These are phyloP conservation scores for Amyloporia xantha DNA, from an alignment of 768 basidiomycete species.

Conservation along the genomic window DNA sequence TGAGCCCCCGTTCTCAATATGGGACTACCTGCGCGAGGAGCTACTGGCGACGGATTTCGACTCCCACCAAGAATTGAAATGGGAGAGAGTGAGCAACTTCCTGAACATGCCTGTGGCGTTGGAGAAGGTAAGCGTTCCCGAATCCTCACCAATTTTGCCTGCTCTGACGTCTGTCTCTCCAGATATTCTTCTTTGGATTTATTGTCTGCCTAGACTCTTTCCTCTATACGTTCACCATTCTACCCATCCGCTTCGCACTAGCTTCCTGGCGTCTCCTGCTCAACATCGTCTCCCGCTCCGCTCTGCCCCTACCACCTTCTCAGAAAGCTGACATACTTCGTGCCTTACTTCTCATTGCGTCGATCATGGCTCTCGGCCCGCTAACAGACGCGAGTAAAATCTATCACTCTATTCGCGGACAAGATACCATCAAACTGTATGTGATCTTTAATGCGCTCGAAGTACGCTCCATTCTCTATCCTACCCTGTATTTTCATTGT, in stretches of 20 bases:
- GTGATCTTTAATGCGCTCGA: constrained; percentile 99
- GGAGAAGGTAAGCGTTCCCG: constrained; percentile 61
- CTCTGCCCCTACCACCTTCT: constrained; percentile 63
- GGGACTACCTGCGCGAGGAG: constrained; percentile 90
- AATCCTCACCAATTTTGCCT: neutral
- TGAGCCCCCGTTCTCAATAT: constrained; percentile 66
- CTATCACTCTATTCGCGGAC: constrained; percentile 94
- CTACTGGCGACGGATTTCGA: constrained; percentile 90
- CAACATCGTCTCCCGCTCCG: constrained; percentile 39
- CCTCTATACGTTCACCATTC: constrained; percentile 95
- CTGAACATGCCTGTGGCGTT: constrained; percentile 86
- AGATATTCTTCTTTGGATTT: constrained; percentile 92
- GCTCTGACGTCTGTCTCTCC: neutral
- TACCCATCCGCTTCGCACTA: constrained; percentile 79
- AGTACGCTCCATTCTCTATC: constrained; percentile 40
- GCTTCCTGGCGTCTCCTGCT: constrained; percentile 51
- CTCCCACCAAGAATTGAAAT: constrained; percentile 88
- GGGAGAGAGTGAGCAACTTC: constrained; percentile 96
- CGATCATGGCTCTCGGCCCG: constrained; percentile 68
- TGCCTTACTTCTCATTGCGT: constrained; percentile 64
- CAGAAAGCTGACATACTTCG: constrained; percentile 94
- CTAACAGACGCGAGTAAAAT: constrained; percentile 96
- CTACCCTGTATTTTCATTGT: too few species aligned
- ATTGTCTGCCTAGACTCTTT: constrained; percentile 94
- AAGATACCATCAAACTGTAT: constrained; percentile 98